Conservation (phyloP, 495 filamentous ascomycete species). For the Astrocystis sublimbata region DNA sequence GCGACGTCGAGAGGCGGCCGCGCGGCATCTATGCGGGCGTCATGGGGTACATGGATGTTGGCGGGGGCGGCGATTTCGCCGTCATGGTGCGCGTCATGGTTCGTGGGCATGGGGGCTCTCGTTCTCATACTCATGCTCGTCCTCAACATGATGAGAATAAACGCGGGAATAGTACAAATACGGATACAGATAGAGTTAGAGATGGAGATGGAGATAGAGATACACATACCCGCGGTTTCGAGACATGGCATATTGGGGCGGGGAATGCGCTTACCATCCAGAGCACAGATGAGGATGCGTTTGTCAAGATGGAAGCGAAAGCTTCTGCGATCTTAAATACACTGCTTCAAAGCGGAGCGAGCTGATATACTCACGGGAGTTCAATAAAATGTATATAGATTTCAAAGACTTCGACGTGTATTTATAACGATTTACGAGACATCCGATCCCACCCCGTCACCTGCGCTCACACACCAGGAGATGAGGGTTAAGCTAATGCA, state of each 20-base stretch:
- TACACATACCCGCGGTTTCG: neutral
- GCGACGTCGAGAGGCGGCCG: constrained; percentile 53
- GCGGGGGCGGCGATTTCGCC: constrained; percentile 70
- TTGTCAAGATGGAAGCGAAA: neutral
- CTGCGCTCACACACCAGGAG: no score
- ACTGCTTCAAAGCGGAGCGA: no score
- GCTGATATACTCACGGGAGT: no score
- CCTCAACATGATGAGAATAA: no score
- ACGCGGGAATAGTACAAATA: no score
- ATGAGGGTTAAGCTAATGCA: no score
- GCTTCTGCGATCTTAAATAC: neutral
- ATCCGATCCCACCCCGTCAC: no score
- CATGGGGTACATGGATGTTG: constrained; percentile 71
- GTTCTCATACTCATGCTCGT: no score
- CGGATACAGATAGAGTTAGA: no score
- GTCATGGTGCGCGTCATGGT: constrained; percentile 72
- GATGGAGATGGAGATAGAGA: neutral
- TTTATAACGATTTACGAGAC: no score
- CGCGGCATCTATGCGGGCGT: constrained; percentile 73
- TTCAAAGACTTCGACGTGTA: no score
- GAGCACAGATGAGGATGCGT: neutral
- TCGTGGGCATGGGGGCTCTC: constrained; percentile 50
- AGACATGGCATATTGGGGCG: constrained; percentile 1
- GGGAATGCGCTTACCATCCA: neutral
- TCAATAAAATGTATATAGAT: no score